Evolutionary conservation across 2,329 filamentous ascomycete species (phyloP), one percentile per base, ranked within the genome.

Genomic region (Fusarium pseudocircinatum): DNA sequence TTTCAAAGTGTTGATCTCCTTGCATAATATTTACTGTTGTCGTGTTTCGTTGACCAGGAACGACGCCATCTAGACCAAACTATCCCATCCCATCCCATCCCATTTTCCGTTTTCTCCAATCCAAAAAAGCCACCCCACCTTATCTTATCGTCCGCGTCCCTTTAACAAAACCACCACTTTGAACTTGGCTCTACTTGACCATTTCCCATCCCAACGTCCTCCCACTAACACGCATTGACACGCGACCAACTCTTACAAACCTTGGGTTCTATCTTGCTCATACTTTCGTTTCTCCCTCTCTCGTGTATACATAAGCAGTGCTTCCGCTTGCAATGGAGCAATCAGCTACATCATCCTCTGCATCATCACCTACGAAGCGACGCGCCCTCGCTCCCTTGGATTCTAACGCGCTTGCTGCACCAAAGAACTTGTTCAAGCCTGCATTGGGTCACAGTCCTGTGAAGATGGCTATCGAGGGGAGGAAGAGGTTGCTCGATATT

Each of bases 361-460:
- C 76, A 46, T 72, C 82, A 46, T 83, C 83, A 50, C 85, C 85
- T 16, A 70, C 78, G 42, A 87, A 86, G 78, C 81, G 85, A 84
- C 86, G 86, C 84, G 85, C 84, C 69, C 84, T 87, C 44, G 85
- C 83, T 58, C 78, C 84, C 28, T 80, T 86, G 57, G 82, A 87
- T 79, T 82, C 83, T 61, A 87, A 87, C 81, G 82, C 82, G 77
- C 79, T 79, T 73, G 75, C 77, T 30, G 69, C 76, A 24, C 78
- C 80, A 40, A 82, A 81, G 66, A 66, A 58, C 14, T 46, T 79
- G 70, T 67, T 75, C 58, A 63, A 74, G 71, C 44, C 67, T 47
- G 67, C 69, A 13, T 60, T 68, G 22, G 69, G 72, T 14, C 75
- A 67, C 47, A 79, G 78, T 46, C 77, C 76, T 42, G 60, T 77